phyloP scores from a whole-genome alignment of 1,139 yeast species.

The Yamadazyma buinensis region DNA sequence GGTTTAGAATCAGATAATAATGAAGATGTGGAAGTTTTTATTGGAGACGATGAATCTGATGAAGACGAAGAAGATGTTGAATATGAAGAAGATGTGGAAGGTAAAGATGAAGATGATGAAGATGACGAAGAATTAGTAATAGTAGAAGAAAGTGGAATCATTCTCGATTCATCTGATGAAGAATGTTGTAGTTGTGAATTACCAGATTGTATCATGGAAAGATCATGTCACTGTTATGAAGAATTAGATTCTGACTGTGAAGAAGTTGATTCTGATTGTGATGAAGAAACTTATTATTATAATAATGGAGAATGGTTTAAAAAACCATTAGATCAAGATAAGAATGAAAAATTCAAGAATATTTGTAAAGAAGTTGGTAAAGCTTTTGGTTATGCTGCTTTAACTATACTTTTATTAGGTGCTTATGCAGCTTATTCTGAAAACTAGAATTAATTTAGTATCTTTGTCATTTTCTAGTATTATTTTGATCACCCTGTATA shows the following conservation, averaged over 20 bases:
- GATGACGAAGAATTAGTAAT: constrained; percentile 1
- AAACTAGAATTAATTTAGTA: not conserved
- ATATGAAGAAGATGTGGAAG: not conserved
- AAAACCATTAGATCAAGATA: constrained; percentile 7
- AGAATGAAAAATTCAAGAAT: constrained; percentile 7
- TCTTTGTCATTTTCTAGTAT: too few relatives aligned
- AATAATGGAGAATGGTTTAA: not conserved
- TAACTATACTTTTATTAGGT: constrained; percentile 39
- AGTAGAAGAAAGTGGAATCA: too few relatives aligned
- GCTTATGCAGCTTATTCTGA: constrained; percentile 25
- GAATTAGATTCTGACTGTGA: not conserved
- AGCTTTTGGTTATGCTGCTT: constrained; percentile 30
- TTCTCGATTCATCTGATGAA: too few relatives aligned
- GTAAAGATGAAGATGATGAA: not conserved
- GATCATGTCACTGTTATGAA: too few relatives aligned
- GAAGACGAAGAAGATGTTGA: constrained; percentile 1
- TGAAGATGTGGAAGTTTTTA: not conserved
- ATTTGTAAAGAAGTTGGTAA: constrained; percentile 32
- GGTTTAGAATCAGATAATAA: not conserved
- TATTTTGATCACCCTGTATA: too few relatives aligned
- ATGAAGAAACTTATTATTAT: too few relatives aligned
- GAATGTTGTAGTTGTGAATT: too few relatives aligned
- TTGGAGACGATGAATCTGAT: constrained; percentile 2
- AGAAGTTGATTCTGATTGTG: too few relatives aligned
- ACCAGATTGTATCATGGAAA: too few relatives aligned